Evolutionary conservation across 306 rosid species (phyloP).

Genomic region (Cucumis cinereus): DNA sequence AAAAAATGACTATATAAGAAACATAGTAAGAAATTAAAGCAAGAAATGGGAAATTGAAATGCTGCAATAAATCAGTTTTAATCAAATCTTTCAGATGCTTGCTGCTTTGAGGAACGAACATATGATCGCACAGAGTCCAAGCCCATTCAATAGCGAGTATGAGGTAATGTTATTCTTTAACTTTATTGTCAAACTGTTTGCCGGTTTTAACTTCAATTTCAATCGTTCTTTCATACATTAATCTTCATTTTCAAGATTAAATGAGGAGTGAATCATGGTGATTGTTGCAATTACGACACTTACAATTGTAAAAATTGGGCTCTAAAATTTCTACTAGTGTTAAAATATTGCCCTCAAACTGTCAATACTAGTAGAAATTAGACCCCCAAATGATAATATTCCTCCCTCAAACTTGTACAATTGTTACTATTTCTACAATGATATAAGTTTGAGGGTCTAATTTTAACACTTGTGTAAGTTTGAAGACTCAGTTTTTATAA

Average conservation of each 20-base stretch:
- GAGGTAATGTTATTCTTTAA: conserved; percentile 42
- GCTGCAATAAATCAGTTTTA: conserved; percentile 5
- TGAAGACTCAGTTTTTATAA: too few species aligned
- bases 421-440: too few species aligned
- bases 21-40: background rate
- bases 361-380: too few species aligned
- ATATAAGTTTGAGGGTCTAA: too few species aligned
- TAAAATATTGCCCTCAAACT: too few species aligned
- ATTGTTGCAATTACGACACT: too few species aligned
- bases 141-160: conserved; percentile 74
- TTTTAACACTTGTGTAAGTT: too few species aligned
- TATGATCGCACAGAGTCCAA: conserved; percentile 32
- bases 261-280: background rate
- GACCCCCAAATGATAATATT: too few species aligned
- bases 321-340: too few species aligned
- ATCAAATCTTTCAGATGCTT: conserved; percentile 55
- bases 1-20: background rate
- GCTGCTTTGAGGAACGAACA: conserved; percentile 74
- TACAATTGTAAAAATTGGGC: too few species aligned
- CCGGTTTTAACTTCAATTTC: background rate
- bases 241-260: background rate
- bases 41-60: background rate
- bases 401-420: too few species aligned
- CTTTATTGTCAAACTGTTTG: background rate
- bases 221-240: background rate